A percentile compares a stretch with the other conserved stretches of the same genome.
These are phyloP conservation scores for Avicennia marina DNA, from an alignment of 257 asterid species.

Conservation along the genomic window DNA sequence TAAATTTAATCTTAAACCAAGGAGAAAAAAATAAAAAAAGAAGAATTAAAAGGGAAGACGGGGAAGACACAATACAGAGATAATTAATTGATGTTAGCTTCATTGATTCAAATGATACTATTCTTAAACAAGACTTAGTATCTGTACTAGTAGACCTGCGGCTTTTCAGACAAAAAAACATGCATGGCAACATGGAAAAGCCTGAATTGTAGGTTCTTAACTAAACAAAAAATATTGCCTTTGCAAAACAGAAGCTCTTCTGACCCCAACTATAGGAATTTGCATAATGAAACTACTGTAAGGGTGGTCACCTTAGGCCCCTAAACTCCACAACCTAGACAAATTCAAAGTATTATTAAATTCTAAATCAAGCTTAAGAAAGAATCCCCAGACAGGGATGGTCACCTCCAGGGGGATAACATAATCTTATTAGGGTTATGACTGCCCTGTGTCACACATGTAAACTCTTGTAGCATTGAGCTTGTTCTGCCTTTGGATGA, in stretches of 20 bases:
- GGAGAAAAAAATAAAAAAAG: too few species aligned
- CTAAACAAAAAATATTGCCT: neutral
- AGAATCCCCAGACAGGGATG: conserved; percentile 18
- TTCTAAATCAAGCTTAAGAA: neutral
- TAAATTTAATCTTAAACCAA: too few species aligned
- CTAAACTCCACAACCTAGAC: neutral
- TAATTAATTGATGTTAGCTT: too few species aligned
- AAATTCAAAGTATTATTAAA: conserved; percentile 14
- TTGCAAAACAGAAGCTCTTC: conserved; percentile 14
- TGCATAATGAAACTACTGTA: conserved; percentile 2
- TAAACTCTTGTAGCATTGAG: conserved; percentile 12
- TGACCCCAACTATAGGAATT: conserved; percentile 26
- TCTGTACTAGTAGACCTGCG: conserved; percentile 6
- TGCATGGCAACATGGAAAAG: conserved; percentile 24
- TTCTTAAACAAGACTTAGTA: neutral
- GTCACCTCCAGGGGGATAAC: conserved; percentile 20
- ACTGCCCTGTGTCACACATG: conserved; percentile 11
- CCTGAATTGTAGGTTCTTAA: conserved; percentile 17
- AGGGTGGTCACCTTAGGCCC: conserved; percentile 16
- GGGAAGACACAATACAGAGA: too few species aligned
- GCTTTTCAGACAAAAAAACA: conserved; percentile 18
- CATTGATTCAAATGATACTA: neutral
- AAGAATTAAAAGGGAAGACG: too few species aligned
- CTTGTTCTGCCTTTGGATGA: conserved; percentile 25
- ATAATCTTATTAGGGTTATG: conserved; percentile 15